Conservation (phyloP, 768 basidiomycete species). For the Russula sp. region DNA sequence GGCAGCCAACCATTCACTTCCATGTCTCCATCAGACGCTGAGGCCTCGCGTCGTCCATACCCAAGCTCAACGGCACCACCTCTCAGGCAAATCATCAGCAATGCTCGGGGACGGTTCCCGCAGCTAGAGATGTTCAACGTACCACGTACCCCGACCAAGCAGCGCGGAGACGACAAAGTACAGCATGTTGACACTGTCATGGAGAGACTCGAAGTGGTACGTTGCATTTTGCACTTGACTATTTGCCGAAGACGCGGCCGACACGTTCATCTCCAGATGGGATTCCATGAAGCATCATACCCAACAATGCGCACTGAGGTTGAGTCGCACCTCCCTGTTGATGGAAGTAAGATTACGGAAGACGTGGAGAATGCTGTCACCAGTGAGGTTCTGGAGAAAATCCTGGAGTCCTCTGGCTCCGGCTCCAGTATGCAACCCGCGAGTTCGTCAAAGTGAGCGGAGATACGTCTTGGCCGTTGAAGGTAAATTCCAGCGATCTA, state of each 20-base stretch:
- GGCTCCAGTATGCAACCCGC: constrained; percentile 10
- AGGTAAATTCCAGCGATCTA: constrained; percentile 2
- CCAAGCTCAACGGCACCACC: not conserved
- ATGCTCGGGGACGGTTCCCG: constrained; percentile 57
- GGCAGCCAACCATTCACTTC: not conserved
- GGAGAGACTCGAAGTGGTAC: constrained; percentile 53
- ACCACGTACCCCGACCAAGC: constrained; percentile 42
- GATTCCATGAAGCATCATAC: constrained; percentile 56
- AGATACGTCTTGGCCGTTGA: not conserved
- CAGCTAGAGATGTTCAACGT: constrained; percentile 61
- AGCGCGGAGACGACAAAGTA: constrained; percentile 33
- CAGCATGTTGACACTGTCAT: constrained; percentile 22
- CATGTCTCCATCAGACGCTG: not conserved
- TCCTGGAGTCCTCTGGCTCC: constrained; percentile 41
- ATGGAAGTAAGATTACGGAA: constrained; percentile 47
- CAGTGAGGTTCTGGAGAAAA: constrained; percentile 58
- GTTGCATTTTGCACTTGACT: constrained; percentile 33
- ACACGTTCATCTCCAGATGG: constrained; percentile 51
- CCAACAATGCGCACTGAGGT: constrained; percentile 53
- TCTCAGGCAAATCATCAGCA: constrained; percentile 52
- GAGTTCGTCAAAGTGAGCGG: constrained; percentile 3
- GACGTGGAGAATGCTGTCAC: constrained; percentile 66
- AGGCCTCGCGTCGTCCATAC: constrained; percentile 2
- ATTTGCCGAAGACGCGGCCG: not conserved
- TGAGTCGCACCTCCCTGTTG: constrained; percentile 37